Base-by-base conservation (phyloP, 2,329 filamentous ascomycete genomes). In the Xylaria sp. region DNA sequence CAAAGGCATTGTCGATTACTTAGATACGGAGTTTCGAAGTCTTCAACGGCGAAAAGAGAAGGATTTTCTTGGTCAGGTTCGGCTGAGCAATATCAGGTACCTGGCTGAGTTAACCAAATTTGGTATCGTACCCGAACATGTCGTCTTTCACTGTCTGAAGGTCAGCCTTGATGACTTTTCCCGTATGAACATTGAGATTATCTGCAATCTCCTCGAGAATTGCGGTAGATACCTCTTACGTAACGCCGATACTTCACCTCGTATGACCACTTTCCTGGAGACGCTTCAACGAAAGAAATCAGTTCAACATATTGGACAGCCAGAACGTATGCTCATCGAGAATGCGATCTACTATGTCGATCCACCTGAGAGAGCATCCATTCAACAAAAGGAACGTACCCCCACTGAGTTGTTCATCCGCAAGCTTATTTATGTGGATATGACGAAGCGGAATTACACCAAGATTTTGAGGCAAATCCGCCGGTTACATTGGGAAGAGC, bases 261-360 rank as follows among this genome's bases (percentile, higher is more conserved):
- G 96, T 51, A 99, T 99, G 96, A 84, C 87, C 1, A 95, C 93
- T 0, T 99, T 99, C 79, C 82, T 99, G 28, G 96, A 99, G 80
- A 99, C 94, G 0, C 84, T 99, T 15, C 93, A 97, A 78, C 91
- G 96, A 66, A 99, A 99, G 84, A 99, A 99, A 82, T 90, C 92
- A 7, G 94, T 96, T 7, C 94, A 97, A 78, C 94, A 98, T 77
- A 90, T 99, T 66, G 95, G 94, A 15, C 93, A 97, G 75, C 93
- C 97, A 74, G 96, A 99, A 81, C 92, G 94, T 46, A 98, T 99
- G 94, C 88, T 98, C 36, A 96, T 99, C 66, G 96, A 99, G 79
- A 99, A 99, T 78, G 96, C 96, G 3, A 89, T 97, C 66, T 99
- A 99, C 81, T 98, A 97, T 74, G 96, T 99, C 65, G 96, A 98